These are phyloP conservation scores for Crithidia fasciculata DNA, from an alignment of 208 protist species.

Conservation along the genomic window DNA sequence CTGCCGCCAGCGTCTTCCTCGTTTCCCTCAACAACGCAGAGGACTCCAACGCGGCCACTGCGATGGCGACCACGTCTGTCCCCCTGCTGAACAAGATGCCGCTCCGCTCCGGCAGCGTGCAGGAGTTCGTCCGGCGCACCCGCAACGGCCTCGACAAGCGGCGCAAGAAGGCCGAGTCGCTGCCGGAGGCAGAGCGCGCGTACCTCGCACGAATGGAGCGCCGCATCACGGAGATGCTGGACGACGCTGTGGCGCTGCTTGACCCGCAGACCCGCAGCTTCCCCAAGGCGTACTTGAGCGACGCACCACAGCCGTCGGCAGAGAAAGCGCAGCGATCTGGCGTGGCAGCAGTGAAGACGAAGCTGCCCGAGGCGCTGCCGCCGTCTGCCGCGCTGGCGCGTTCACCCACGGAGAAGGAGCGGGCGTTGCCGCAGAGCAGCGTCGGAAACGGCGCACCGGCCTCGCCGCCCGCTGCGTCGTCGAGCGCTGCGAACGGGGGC, in stretches of 20 bases:
- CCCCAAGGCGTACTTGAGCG: conserved; percentile 26
- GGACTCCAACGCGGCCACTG: conserved; percentile 17
- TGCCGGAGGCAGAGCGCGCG: conserved; percentile 6
- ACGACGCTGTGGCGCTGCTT: conserved; percentile 30
- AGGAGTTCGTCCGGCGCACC: conserved; percentile 28
- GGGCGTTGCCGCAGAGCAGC: conserved; percentile 1
- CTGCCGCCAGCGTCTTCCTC: conserved; percentile 36
- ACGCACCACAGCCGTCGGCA: neutral
- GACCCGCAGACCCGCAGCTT: conserved; percentile 4
- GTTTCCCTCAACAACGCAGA: conserved; percentile 24
- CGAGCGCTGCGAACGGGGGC: neutral
- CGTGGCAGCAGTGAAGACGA: neutral
- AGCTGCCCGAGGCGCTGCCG: neutral
- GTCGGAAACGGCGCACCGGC: neutral
- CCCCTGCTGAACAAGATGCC: conserved; percentile 24
- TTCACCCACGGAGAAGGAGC: neutral
- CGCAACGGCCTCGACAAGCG: conserved; percentile 28
- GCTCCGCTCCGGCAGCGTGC: conserved; percentile 33
- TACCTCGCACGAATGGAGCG: conserved; percentile 11
- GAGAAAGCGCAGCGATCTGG: neutral
- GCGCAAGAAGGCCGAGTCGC: conserved; percentile 1
- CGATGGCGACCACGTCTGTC: conserved; percentile 7
- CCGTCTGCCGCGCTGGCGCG: too few relatives aligned
- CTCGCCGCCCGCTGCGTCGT: neutral
- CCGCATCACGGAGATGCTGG: conserved; percentile 31